These are phyloP conservation scores for Fusarium sp. DNA, from an alignment of 2,329 filamentous ascomycete species.

Conservation along the genomic window DNA sequence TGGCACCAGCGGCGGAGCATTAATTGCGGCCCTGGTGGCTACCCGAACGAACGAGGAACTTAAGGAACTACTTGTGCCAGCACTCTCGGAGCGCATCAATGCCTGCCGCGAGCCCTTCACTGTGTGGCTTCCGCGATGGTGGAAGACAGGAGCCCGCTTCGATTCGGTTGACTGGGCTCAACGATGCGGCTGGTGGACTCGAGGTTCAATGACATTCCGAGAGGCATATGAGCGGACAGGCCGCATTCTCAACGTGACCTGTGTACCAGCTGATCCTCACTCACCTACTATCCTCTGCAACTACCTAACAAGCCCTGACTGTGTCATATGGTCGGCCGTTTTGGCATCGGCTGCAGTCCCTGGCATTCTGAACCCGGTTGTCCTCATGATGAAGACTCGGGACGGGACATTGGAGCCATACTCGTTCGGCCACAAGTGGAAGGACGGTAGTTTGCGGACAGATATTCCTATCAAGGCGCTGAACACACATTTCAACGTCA, in stretches of 20 bases:
- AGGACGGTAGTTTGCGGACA: constrained; percentile 92
- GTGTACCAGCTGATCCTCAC: constrained; percentile 95
- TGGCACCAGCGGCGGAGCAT: constrained; percentile 92
- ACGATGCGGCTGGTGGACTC: constrained; percentile 88
- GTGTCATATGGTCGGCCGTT: constrained; percentile 98
- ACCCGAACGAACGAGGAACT: constrained; percentile 94
- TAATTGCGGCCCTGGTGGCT: constrained; percentile 87
- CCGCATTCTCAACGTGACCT: constrained; percentile 94
- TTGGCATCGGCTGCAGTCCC: constrained; percentile 95
- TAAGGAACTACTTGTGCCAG: constrained; percentile 84
- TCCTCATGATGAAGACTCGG: constrained; percentile 88
- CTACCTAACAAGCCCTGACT: constrained; percentile 94
- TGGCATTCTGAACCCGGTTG: constrained; percentile 93
- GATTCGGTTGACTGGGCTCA: constrained; percentile 93
- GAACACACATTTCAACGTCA: constrained; percentile 98
- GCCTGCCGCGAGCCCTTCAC: constrained; percentile 84
- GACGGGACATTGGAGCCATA: constrained; percentile 86
- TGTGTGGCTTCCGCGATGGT: constrained; percentile 88
- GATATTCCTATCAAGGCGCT: constrained; percentile 95
- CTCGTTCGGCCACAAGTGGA: constrained; percentile 99
- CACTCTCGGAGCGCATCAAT: constrained; percentile 85
- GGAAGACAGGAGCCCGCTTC: constrained; percentile 91
- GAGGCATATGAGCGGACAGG: constrained; percentile 96
- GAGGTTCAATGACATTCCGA: constrained; percentile 91
- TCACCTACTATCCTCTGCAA: constrained; percentile 93